Evolutionary conservation across 768 basidiomycete species (phyloP), one percentile per base, ranked within the genome.

Genomic region (Termitomyces sp.): DNA sequence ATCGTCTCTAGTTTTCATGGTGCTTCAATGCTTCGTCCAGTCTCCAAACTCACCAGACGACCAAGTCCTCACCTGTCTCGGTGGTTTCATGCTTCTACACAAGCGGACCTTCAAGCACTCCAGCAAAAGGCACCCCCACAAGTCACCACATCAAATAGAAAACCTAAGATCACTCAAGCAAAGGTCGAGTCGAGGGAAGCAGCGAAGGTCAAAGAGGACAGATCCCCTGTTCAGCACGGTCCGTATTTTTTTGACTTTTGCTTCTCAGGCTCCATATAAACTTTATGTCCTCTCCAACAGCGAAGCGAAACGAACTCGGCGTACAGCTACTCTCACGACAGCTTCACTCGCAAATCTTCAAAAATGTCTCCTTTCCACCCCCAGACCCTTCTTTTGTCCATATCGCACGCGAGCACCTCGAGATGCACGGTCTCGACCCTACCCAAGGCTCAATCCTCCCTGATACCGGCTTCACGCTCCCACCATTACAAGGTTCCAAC

Each of bases 251-350:
- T 50, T 35, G 16, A 34, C 41, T 56, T 16, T 23, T 43, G 19
- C 38, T 56, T 57, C 19, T 29, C 25, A 45, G 6, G 35, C 14
- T 32, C 5, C 8, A 38, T 21, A 50, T 42, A 10, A 10, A 51
- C n/a, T 46, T 44, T 11, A 58, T 53, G 50, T 29, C 35, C 27
- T n/a, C 5, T 46, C 1, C 11, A 32, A 56, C 56, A 86, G 86
- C 79, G 58, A 84, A 86, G 68, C 82, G 92, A 53, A 98, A 97
- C 67, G 84, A 89, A 59, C 78, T 94, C 41, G 95, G 95, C n/a
- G 95, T 98, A 7, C 95, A 98, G 67, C 83, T 97, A 54, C 83
- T 98, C 53, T 90, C 94, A 16, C 82, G 84, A 9, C 75, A 76
- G n/a, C 73, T 97, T 7, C 94, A 95, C 69, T 68, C 75, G 5